These are phyloP conservation scores for Claviceps sp. DNA, from an alignment of 2,329 filamentous ascomycete genomes.

Conservation along the genomic window DNA sequence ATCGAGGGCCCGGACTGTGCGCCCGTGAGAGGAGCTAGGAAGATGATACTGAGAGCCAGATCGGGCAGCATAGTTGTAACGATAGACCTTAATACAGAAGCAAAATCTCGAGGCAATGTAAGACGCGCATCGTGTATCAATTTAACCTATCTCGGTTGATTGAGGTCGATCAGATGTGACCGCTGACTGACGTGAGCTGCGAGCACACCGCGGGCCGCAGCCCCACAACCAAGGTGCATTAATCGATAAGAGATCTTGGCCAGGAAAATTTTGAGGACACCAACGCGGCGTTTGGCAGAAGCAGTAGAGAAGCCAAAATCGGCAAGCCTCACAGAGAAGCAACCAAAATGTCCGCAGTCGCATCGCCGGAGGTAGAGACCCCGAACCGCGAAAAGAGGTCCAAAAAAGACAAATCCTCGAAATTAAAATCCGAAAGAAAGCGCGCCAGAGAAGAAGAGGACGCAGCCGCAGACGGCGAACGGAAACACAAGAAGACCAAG, in stretches of 20 bases:
- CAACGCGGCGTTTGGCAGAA: background rate
- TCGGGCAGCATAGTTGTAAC: too few relatives aligned
- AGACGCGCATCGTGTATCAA: too few relatives aligned
- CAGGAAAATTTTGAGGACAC: background rate
- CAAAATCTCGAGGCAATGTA: too few relatives aligned
- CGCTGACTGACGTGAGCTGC: too few relatives aligned
- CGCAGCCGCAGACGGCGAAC: constrained; percentile 22
- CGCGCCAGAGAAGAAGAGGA: constrained; percentile 33
- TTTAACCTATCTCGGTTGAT: too few relatives aligned
- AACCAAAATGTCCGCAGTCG: constrained; percentile 15
- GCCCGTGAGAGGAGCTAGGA: too few relatives aligned
- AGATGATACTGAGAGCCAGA: too few relatives aligned
- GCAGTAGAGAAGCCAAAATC: background rate
- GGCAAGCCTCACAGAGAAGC: constrained; percentile 4
- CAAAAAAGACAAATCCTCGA: constrained; percentile 21
- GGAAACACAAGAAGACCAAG: constrained; percentile 38
- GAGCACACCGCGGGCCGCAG: too few relatives aligned
- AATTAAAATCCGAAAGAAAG: constrained; percentile 28
- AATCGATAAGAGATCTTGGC: constrained; percentile 1
- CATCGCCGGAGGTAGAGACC: constrained; percentile 16
- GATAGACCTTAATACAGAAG: too few relatives aligned
- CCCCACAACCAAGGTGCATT: background rate
- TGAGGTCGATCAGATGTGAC: too few relatives aligned
- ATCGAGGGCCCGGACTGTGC: too few relatives aligned
- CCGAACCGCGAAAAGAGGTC: constrained; percentile 26